Conservation (phyloP, 148 eudicot species). For the Vaccinium corymbosum region DNA sequence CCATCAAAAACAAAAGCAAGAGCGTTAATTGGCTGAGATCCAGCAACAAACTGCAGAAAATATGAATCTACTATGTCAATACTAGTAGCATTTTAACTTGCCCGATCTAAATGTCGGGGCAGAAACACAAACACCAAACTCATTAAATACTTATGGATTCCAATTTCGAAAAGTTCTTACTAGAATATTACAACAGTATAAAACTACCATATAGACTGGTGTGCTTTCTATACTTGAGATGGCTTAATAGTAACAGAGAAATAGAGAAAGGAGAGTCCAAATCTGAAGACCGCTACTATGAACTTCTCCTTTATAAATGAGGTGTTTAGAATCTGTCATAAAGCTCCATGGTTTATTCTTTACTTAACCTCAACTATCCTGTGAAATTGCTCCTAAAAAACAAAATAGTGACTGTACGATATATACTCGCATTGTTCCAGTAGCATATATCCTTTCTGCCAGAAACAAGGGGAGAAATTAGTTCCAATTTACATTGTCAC, state of each 20-base stretch:
- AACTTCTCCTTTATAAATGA: background rate
- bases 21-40: constrained; percentile 91
- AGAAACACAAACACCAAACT: background rate
- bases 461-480: background rate
- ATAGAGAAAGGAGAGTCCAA: background rate
- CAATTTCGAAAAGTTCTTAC: background rate
- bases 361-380: background rate
- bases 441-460: background rate
- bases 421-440: background rate
- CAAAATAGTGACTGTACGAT: background rate
- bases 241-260: background rate
- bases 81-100: background rate
- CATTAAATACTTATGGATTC: background rate
- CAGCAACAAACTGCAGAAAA: constrained; percentile 77
- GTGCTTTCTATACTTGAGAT: background rate
- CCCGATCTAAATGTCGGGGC: background rate
- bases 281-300: background rate
- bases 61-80: background rate
- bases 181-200: background rate
- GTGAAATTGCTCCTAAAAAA: constrained; percentile 3
- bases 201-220: background rate
- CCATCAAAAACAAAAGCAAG: constrained; percentile 95
- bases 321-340: background rate
- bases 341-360: background rate
- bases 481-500: background rate